Conservation (phyloP, 805 yeast genomes). For the Teunomyces kruisii region DNA sequence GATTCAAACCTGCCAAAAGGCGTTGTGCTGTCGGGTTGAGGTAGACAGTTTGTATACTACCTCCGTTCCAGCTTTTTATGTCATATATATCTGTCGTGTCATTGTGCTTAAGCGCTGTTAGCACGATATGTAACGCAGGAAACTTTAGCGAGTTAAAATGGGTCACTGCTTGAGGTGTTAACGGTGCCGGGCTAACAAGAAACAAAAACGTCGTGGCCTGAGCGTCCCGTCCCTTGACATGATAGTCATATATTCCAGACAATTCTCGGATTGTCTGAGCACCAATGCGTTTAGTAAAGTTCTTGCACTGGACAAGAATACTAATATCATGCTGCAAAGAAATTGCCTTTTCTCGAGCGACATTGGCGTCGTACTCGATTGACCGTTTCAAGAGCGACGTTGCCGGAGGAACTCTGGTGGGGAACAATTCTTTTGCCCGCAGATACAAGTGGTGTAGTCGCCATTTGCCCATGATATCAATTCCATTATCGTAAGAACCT, state of each 20-base stretch:
- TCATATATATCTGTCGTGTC: slow-evolving; percentile 26
- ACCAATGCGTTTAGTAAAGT: slow-evolving; percentile 42
- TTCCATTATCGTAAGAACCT: slow-evolving; percentile 57
- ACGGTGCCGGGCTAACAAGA: slow-evolving; percentile 46
- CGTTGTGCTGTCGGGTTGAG: slow-evolving; percentile 38
- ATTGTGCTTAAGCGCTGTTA: slow-evolving; percentile 31
- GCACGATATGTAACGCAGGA: slow-evolving; percentile 46
- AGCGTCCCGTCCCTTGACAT: slow-evolving; percentile 22
- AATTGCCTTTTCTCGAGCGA: slow-evolving; percentile 4
- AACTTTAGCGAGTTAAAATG: slow-evolving; percentile 45
- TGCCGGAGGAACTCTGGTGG: slow-evolving; percentile 3
- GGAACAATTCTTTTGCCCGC: not conserved
- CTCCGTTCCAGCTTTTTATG: slow-evolving; percentile 38
- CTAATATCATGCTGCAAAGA: slow-evolving; percentile 32
- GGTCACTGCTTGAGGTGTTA: slow-evolving; percentile 47
- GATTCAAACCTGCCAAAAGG: slow-evolving; percentile 29
- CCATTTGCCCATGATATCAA: slow-evolving; percentile 58
- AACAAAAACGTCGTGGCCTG: slow-evolving; percentile 31
- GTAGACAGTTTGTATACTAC: slow-evolving; percentile 33
- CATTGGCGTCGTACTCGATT: slow-evolving; percentile 14
- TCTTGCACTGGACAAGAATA: slow-evolving; percentile 57
- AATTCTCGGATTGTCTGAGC: slow-evolving; percentile 53
- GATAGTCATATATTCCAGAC: slow-evolving; percentile 48
- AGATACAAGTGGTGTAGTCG: slow-evolving; percentile 26
- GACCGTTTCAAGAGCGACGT: slow-evolving; percentile 17